Conservation (phyloP, 371 early-diverging fungal genomes). For the Mucor racemosus region DNA sequence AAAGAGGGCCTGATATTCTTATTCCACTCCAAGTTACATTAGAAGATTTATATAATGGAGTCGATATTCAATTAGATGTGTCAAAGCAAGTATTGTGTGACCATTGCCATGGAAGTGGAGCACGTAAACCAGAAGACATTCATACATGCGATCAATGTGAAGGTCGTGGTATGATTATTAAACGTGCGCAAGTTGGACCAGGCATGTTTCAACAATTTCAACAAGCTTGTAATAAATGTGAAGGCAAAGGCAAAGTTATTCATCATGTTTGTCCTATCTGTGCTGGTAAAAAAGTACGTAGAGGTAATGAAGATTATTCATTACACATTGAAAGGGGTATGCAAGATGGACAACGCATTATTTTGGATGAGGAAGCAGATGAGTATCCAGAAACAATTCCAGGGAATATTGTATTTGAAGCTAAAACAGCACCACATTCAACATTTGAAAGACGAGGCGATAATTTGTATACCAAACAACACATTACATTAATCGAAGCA, state of each 20-base stretch:
- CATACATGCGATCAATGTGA: constrained; percentile 79
- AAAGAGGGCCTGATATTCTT: constrained; percentile 79
- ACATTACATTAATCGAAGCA: constrained; percentile 86
- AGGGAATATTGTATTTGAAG: constrained; percentile 88
- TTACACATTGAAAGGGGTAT: constrained; percentile 89
- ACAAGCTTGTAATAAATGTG: constrained; percentile 87
- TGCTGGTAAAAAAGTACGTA: constrained; percentile 81
- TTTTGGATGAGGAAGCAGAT: constrained; percentile 91
- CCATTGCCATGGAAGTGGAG: constrained; percentile 93
- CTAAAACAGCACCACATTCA: constrained; percentile 81
- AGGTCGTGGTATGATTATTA: constrained; percentile 82
- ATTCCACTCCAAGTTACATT: constrained; percentile 82
- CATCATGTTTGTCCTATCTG: constrained; percentile 82
- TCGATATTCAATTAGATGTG: constrained; percentile 84
- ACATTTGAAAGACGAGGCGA: constrained; percentile 82
- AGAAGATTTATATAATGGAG: constrained; percentile 89
- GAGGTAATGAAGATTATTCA: constrained; percentile 83
- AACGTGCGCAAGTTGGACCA: constrained; percentile 88
- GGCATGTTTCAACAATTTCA: constrained; percentile 95
- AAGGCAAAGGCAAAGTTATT: constrained; percentile 89
- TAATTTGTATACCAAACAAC: constrained; percentile 81
- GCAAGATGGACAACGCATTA: constrained; percentile 76
- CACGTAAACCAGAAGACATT: constrained; percentile 83
- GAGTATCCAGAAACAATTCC: constrained; percentile 87
- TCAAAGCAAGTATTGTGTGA: constrained; percentile 93